Evolutionary conservation across 2,329 filamentous ascomycete genomes (phyloP).

Genomic region (Diaporthe batatas): DNA sequence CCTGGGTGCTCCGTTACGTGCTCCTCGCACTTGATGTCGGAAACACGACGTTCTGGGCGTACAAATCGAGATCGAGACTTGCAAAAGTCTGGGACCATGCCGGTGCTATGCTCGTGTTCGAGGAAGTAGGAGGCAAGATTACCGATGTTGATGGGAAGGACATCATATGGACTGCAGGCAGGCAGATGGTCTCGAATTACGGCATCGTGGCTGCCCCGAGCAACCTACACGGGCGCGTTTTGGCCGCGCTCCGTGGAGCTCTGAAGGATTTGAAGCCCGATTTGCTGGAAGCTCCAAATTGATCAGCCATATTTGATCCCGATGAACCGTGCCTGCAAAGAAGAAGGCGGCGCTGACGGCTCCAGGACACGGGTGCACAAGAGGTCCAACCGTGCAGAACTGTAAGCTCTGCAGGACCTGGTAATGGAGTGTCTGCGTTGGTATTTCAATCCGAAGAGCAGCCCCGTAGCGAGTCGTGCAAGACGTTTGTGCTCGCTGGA

Average conservation of each 20-base stretch:
- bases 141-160: constrained; percentile 66
- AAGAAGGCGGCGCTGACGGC: not conserved
- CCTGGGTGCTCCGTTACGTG: constrained; percentile 70
- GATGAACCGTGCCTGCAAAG: not conserved
- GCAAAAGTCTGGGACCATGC: constrained; percentile 73
- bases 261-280: constrained; percentile 52
- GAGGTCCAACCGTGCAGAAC: not conserved
- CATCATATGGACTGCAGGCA: constrained; percentile 64
- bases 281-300: constrained; percentile 46
- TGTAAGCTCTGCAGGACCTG: not conserved
- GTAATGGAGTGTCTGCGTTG: not conserved
- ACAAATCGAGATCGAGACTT: constrained; percentile 60
- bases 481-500: not conserved
- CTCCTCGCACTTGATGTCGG: constrained; percentile 65
- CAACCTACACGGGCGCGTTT: constrained; percentile 58
- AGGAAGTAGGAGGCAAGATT: constrained; percentile 68
- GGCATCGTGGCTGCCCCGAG: constrained; percentile 68
- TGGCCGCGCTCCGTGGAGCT: constrained; percentile 54
- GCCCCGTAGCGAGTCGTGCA: not conserved
- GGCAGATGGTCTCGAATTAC: constrained; percentile 64
- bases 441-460: not conserved
- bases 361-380: not conserved
- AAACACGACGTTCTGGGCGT: constrained; percentile 70
- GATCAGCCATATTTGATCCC: not conserved
- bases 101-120: constrained; percentile 70